Percentiles rank a stretch among this genome's conserved stretches.
Conservation (phyloP, 2,329 filamentous ascomycete species). For the Exophiala phaeomuriformis region DNA sequence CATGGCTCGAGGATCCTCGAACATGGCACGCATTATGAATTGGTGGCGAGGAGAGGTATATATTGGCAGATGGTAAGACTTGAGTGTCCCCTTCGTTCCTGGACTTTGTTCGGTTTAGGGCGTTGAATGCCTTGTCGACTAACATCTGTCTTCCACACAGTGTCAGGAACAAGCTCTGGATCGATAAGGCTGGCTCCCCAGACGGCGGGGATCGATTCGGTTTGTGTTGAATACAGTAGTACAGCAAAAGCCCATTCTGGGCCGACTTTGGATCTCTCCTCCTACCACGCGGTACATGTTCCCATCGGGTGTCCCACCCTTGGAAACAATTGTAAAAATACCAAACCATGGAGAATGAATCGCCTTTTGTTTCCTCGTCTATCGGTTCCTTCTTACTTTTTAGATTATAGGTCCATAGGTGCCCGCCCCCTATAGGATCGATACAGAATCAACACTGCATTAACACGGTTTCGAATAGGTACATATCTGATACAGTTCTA, state of each 20-base stretch:
- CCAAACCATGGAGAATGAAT: too few species aligned
- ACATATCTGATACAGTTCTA: too few species aligned
- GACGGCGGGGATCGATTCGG: neutral
- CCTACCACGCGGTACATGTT: too few species aligned
- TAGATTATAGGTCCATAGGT: neutral
- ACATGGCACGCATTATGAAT: conserved; percentile 53
- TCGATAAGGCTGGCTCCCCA: conserved; percentile 18
- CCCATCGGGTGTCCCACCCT: too few species aligned
- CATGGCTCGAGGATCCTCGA: conserved; percentile 47
- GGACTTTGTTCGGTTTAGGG: neutral
- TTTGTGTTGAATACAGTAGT: neutral
- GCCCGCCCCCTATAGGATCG: too few species aligned
- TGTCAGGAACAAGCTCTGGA: conserved; percentile 26
- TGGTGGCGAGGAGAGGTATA: conserved; percentile 44
- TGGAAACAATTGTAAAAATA: too few species aligned
- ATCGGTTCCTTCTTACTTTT: too few species aligned
- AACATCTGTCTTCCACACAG: neutral
- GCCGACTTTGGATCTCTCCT: too few species aligned
- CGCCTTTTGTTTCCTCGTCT: too few species aligned
- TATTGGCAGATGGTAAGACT: conserved; percentile 46
- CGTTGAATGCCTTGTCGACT: conserved; percentile 18
- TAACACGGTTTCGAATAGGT: too few species aligned
- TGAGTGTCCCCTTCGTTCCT: conserved; percentile 28
- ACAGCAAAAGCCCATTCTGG: neutral
- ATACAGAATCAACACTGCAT: too few species aligned